Conservation (phyloP, 345 rosid genomes). For the Dimocarpus longan region DNA sequence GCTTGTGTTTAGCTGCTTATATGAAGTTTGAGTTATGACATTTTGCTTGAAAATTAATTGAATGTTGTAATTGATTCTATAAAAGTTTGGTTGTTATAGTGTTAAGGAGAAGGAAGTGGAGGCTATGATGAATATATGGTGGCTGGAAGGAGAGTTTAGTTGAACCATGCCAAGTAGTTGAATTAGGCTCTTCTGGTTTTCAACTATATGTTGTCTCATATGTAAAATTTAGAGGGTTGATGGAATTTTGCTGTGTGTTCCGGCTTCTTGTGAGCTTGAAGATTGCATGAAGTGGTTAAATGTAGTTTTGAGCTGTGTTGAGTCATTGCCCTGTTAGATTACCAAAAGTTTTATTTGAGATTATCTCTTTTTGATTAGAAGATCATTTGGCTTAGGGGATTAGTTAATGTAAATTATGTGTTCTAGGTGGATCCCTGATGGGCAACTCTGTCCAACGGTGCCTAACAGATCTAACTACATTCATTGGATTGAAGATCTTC, state of each 20-base stretch:
- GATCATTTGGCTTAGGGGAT: not conserved
- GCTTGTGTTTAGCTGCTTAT: not conserved
- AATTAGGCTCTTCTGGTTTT: not conserved
- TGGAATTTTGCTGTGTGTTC: not conserved
- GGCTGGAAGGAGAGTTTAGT: not conserved
- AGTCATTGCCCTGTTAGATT: not conserved
- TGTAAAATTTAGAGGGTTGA: not conserved
- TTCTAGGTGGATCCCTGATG: slow-evolving; percentile 95
- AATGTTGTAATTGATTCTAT: not conserved
- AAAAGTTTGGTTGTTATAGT: not conserved
- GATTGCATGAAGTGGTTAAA: not conserved
- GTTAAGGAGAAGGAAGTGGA: not conserved
- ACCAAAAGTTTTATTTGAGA: not conserved
- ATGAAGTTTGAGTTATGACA: not conserved
- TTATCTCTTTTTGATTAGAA: not conserved
- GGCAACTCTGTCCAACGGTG: slow-evolving; percentile 93
- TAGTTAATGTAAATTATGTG: slow-evolving; percentile 9
- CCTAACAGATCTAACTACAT: slow-evolving; percentile 92
- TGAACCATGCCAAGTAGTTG: not conserved
- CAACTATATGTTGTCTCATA: not conserved
- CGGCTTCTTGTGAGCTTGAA: not conserved
- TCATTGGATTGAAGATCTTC: slow-evolving; percentile 92
- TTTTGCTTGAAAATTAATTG: not conserved
- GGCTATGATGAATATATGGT: not conserved
- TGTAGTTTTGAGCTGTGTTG: not conserved